Percentiles rank a stretch among this genome's conserved stretches.
phyloP scores from a whole-genome alignment of 768 basidiomycete species.

The Lactarius evosmus region DNA sequence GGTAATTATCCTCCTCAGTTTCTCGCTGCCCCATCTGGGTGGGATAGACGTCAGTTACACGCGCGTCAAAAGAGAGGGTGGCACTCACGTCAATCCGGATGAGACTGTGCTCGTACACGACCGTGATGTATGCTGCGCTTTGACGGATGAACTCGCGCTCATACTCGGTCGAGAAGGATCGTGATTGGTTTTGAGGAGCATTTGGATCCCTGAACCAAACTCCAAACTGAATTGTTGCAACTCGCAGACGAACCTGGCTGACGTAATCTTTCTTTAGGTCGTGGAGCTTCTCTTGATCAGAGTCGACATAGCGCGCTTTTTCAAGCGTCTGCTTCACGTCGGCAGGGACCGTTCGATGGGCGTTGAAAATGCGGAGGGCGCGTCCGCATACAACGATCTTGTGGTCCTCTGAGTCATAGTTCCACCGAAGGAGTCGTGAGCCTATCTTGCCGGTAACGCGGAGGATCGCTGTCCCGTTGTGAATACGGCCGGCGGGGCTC shows the following conservation, averaged over 20 bases:
- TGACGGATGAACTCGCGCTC: constrained; percentile 46
- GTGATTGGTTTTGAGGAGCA: constrained; percentile 27
- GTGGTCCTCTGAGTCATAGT: constrained; percentile 35
- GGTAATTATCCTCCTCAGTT: constrained; percentile 15
- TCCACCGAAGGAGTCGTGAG: constrained; percentile 45
- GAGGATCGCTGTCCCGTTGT: constrained; percentile 50
- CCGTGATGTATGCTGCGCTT: constrained; percentile 51
- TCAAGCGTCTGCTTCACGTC: constrained; percentile 30
- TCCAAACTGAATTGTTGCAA: constrained; percentile 68
- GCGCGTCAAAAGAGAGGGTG: neutral
- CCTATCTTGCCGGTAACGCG: constrained; percentile 37
- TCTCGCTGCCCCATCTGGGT: constrained; percentile 20
- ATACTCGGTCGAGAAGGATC: constrained; percentile 67
- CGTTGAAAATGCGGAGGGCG: constrained; percentile 27
- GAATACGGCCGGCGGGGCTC: constrained; percentile 49
- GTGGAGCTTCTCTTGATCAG: constrained; percentile 33
- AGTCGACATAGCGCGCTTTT: constrained; percentile 35
- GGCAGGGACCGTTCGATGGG: constrained; percentile 7
- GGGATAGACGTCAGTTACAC: neutral
- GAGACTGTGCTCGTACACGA: constrained; percentile 67
- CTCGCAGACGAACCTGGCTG: constrained; percentile 45
- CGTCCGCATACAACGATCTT: constrained; percentile 29
- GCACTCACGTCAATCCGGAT: constrained; percentile 55
- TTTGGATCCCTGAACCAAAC: constrained; percentile 42
- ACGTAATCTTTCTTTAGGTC: constrained; percentile 36